Base-by-base conservation (phyloP, 805 yeast genomes). In the Starmerella sirachaensis region DNA sequence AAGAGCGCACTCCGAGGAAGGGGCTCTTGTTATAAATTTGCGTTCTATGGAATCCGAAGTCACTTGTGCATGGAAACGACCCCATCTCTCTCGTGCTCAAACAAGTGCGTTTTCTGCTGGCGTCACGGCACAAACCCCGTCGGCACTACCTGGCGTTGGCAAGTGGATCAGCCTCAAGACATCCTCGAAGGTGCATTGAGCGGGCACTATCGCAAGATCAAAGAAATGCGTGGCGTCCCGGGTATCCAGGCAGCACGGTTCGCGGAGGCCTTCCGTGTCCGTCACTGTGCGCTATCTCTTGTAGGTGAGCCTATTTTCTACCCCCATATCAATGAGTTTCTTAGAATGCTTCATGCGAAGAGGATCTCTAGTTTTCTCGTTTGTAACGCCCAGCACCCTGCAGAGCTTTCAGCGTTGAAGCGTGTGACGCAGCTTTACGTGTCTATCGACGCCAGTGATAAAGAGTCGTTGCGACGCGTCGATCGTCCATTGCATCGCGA, bases 101-200 rank as follows among this genome's bases (percentile, higher is more conserved):
- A 85, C 56, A 85, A 85, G 57, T 85, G 96, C 68, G 95, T 86
- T 4, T 85, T 85, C 55, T 85, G 96, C 62, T 85, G 96, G 96
- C 72, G 96, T 57, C 96, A 85, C 59, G 96, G 96, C 33, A 85
- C 95, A 2, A 86, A 85, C 54, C 96, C 96, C 0, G 95, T 86
- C 2, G 94, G 94, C 13, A 85, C 93, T 20, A 78, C 78, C 43
- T 85, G 96, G 96, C 66, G 95, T 52, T 85, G 96, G 96, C 88
- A 84, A 52, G 81, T 84, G 11, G 95, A 85, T 58, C 76, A 78
- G 16, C 95, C 96, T 0, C 86, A 82, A 49, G 76, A 66, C 43
- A 82, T 85, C 35, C 56, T 85, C 39, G 73, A 80, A 31, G 94
- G 94, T 20, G 95, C 95, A 0, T 60, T 85, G 31, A 74, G 70